These are phyloP conservation scores for Dothistroma pini DNA, from an alignment of 2,329 filamentous ascomycete species.

Conservation along the genomic window DNA sequence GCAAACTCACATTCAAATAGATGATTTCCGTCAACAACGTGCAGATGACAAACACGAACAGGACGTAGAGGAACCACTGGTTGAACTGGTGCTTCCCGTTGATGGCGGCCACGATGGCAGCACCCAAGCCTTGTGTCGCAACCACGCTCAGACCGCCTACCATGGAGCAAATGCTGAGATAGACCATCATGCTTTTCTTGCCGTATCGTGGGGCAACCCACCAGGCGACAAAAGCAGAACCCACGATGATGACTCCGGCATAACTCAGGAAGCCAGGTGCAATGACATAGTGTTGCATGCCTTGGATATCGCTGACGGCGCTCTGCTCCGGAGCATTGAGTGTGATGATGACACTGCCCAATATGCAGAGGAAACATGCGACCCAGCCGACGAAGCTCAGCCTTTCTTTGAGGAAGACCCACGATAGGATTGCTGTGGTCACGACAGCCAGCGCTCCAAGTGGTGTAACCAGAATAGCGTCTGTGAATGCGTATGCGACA, in stretches of 20 bases:
- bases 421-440: constrained; percentile 82
- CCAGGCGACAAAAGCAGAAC: constrained; percentile 66
- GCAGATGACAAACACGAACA: constrained; percentile 84
- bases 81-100: constrained; percentile 85
- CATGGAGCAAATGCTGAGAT: constrained; percentile 93
- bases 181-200: constrained; percentile 96
- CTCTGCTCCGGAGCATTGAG: constrained; percentile 87
- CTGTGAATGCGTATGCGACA: constrained; percentile 93
- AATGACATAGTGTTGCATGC: constrained; percentile 86
- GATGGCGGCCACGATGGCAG: constrained; percentile 84
- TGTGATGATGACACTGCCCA: constrained; percentile 89
- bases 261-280: constrained; percentile 82
- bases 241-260: constrained; percentile 75
- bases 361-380: constrained; percentile 89
- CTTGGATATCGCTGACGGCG: constrained; percentile 80
- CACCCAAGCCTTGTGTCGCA: constrained; percentile 85
- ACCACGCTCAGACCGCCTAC: constrained; percentile 93
- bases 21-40: constrained; percentile 92
- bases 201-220: constrained; percentile 85
- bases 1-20: constrained; percentile 76
- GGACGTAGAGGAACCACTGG: constrained; percentile 92
- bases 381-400: constrained; percentile 95
- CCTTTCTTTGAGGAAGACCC: constrained; percentile 93
- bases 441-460: constrained; percentile 89
- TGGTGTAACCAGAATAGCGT: constrained; percentile 91